Evolutionary conservation across 495 filamentous ascomycete species (phyloP).

Genomic region (Penicillium egyptiacum): DNA sequence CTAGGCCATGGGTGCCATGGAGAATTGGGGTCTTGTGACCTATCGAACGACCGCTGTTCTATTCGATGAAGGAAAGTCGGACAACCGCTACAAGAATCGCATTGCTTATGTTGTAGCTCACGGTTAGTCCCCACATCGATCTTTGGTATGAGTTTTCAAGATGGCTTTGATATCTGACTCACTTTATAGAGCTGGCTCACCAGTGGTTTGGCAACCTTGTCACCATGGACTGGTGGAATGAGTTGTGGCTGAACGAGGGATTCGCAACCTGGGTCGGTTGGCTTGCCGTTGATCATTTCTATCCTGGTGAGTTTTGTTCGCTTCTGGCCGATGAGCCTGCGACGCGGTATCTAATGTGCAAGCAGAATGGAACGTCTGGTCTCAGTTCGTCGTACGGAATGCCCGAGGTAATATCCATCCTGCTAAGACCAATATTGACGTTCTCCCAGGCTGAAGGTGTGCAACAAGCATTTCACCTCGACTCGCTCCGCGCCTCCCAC

Average conservation of each 20-base stretch:
- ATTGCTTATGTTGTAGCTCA: slow-evolving; percentile 95
- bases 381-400: slow-evolving; percentile 80
- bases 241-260: slow-evolving; percentile 94
- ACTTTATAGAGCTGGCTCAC: slow-evolving; percentile 73
- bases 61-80: slow-evolving; percentile 88
- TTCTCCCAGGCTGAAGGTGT: slow-evolving; percentile 73
- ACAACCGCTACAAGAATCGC: slow-evolving; percentile 81
- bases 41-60: slow-evolving; percentile 92
- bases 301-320: slow-evolving; percentile 58
- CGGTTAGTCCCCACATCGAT: slow-evolving; percentile 27
- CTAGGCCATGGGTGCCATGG: slow-evolving; percentile 70
- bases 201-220: slow-evolving; percentile 99
- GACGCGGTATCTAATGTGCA: slow-evolving; percentile 10
- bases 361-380: slow-evolving; percentile 89
- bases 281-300: slow-evolving; percentile 86
- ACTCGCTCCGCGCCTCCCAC: slow-evolving; percentile 86
- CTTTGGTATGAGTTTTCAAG: neutral
- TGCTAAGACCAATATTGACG: slow-evolving; percentile 33
- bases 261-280: slow-evolving; percentile 99
- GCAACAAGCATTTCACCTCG: slow-evolving; percentile 85
- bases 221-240: slow-evolving; percentile 81
- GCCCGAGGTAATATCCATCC: slow-evolving; percentile 49
- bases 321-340: neutral
- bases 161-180: slow-evolving; percentile 8
- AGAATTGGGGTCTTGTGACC: slow-evolving; percentile 95